phyloP scores from a whole-genome alignment of 805 yeast species.

The Kluyveromyces siamensis region DNA sequence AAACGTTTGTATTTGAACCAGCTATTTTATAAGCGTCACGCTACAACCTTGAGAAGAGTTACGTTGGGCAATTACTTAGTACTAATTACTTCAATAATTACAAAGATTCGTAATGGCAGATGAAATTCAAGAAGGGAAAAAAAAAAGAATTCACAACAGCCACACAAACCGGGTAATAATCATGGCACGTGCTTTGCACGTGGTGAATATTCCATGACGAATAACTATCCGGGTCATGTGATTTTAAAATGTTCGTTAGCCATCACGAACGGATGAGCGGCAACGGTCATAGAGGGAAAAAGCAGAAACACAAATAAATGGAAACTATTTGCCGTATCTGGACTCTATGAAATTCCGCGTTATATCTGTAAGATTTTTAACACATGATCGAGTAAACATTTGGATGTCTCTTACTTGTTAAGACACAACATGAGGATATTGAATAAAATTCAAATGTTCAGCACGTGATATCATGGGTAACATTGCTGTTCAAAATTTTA shows the following conservation, averaged over 20 bases:
- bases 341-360: too few relatives aligned
- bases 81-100: not conserved
- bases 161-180: not conserved
- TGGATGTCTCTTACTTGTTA: too few relatives aligned
- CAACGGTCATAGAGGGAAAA: too few relatives aligned
- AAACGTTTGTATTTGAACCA: not conserved
- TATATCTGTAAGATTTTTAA: too few relatives aligned
- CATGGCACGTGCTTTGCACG: not conserved
- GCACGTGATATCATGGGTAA: too few relatives aligned
- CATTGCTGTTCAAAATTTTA: too few relatives aligned
- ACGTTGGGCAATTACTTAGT: not conserved
- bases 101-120: not conserved
- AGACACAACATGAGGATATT: too few relatives aligned
- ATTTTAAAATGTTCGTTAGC: not conserved
- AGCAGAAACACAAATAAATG: too few relatives aligned
- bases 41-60: not conserved
- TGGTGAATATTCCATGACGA: not conserved
- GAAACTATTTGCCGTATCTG: too few relatives aligned
- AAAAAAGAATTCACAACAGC: not conserved
- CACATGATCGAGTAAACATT: too few relatives aligned
- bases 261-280: too few relatives aligned
- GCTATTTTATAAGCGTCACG: not conserved
- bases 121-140: not conserved
- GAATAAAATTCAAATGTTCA: too few relatives aligned
- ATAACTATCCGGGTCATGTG: slow-evolving; percentile 4